Base-by-base conservation (phyloP, 2,329 filamentous ascomycete species). In the Pseudogymnoascus sp. region DNA sequence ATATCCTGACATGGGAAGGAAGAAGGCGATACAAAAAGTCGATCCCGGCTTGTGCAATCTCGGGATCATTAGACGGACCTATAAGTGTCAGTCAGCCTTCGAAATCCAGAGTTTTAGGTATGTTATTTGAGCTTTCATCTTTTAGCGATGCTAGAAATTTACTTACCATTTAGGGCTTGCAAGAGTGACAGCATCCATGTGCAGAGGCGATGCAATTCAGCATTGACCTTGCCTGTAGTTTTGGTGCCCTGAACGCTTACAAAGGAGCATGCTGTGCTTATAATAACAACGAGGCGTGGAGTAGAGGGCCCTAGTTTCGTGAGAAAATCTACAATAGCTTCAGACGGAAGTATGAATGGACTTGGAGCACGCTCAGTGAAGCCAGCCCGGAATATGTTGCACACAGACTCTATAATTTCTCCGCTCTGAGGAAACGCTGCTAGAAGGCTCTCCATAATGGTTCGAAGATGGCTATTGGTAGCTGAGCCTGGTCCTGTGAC, bases 351-450 rank as follows among this genome's bases (percentile, higher is more conserved):
- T 7, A 92, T 89, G 69, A 94, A 93, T 0, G 90, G 88, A 0
- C 90, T 90, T 2, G 88, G 84, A 25, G 85, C 82, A 0, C 80
- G 82, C 73, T 95, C 91, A 0, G 86, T 86, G 70, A 92, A 92
- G 0, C 91, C 91, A 18, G 85, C 83, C 42, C 86, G 84, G 60
- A 93, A 79, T 59, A 92, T 83, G 63, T 80, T 81, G 74, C 90
- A 94, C 35, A 87, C 84, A 3, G 84, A 80, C 69, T 92, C 89
- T 21, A 88, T 81, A 10, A 91, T 82, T 67, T 92, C 90, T 21
- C 84, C 82, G 63, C 83, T 85, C 1, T 74, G 75, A 3, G 78
- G 80, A 53, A 91, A 86, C 0, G 82, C 72, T 61, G 78, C 73
- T n/a, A 78, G 76, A 11, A 80, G 69, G 59, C 78, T 76, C 44